These are phyloP conservation scores for Fusarium begoniae DNA, from an alignment of 2,329 filamentous ascomycete genomes.

Conservation along the genomic window DNA sequence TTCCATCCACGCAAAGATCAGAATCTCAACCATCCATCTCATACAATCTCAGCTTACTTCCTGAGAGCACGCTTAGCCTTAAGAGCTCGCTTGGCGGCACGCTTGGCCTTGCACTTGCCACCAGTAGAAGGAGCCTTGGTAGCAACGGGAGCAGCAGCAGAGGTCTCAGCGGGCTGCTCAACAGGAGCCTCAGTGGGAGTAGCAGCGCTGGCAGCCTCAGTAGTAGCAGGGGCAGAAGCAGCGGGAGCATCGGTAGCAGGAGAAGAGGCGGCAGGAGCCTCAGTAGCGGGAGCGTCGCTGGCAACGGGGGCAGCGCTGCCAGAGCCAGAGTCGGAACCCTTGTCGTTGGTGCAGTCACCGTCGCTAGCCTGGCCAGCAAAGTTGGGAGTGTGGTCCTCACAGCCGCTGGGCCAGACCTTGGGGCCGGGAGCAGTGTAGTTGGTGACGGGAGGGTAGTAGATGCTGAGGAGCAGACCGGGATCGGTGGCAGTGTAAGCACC, in stretches of 20 bases:
- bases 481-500: slow-evolving; percentile 47
- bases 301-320: slow-evolving; percentile 23
- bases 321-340: slow-evolving; percentile 5
- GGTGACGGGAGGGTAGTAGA: slow-evolving; percentile 48
- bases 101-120: slow-evolving; percentile 24
- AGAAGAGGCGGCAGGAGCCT: neutral
- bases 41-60: neutral
- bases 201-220: slow-evolving; percentile 10
- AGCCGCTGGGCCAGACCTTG: slow-evolving; percentile 46
- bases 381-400: slow-evolving; percentile 52
- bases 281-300: slow-evolving; percentile 11
- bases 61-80: slow-evolving; percentile 17
- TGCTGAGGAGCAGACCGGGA: slow-evolving; percentile 47
- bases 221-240: slow-evolving; percentile 25
- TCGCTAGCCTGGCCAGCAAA: slow-evolving; percentile 45
- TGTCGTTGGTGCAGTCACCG: slow-evolving; percentile 49
- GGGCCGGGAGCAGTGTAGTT: slow-evolving; percentile 48
- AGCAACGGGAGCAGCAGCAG: slow-evolving; percentile 15
- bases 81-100: slow-evolving; percentile 9
- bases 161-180: slow-evolving; percentile 4
- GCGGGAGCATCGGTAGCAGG: slow-evolving; percentile 4
- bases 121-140: slow-evolving; percentile 25
- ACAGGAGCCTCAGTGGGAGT: slow-evolving; percentile 6
- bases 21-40: slow-evolving; percentile 2
- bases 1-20: slow-evolving; percentile 16